Evolutionary conservation across 2,329 filamentous ascomycete genomes (phyloP), one percentile per base, ranked within the genome.

Genomic region (Cercospora brassicicola): DNA sequence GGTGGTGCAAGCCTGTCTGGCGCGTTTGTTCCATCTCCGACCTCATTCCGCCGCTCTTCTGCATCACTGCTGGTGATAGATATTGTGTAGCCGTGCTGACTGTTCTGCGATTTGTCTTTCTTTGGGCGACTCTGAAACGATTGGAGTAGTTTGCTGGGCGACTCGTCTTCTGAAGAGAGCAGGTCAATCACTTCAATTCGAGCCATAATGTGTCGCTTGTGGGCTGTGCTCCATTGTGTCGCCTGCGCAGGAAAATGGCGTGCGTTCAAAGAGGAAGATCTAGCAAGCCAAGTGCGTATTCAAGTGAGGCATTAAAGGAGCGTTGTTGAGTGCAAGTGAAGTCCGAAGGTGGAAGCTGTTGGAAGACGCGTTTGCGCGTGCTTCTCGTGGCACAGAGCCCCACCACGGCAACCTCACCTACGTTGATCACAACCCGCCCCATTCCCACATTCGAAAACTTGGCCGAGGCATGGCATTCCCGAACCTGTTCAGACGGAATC

Each of bases 171-270:
- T 9, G 39, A 55, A 2, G 67, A 69, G 2, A 62, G 59, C 33
- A 69, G 36, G 28, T 69, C 67, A 28, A 69, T 65, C 11, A 69
- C 39, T 18, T 65, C 60, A 31, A 28, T 10, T 15, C 57, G 62
- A 56, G 63, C 55, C 59, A 68, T 68, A 15, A 2, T 48, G 15
- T 15, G 23, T 30, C 15, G 11, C 20, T 18, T 30, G 9, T 28
- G 8, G 39, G 23, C 9, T n/a, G 36, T 30, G 18, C 23, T 62
- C 53, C 53, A 56, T 56, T 30, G 23, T 31, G 53, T 56, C 23
- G 53, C 23, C 31, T 26, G 15, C 53, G 6, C 11, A 28, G 26
- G 10, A 28, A 31, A 2, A 18, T n/a, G 11, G 53, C 13, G 26
- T 30, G 53, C 1, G 4, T 56, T 31, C 13, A 31, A 56, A 9